Evolutionary conservation across 2,329 filamentous ascomycete genomes (phyloP), one percentile per base, ranked within the genome.

Genomic region (Neonectria neomacrospora): DNA sequence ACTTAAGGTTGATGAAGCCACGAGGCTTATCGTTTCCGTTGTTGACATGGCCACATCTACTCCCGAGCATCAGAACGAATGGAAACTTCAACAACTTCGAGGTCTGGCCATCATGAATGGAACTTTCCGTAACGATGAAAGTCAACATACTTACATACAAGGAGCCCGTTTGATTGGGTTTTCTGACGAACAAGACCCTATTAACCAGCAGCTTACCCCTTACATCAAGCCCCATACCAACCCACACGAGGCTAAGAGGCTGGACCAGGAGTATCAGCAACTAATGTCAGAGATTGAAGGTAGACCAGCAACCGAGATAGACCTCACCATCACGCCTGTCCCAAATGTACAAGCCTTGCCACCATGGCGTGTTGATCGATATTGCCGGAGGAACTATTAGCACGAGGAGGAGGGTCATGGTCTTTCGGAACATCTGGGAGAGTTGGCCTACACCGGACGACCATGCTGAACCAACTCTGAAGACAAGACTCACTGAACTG

Each of bases 91-190:
- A 74, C 91, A 94, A 78, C 88, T 94, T 58, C 89, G 91, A 78
- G 90, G 93, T 76, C 86, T 94, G 67, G 91, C 91, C 51, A 90
- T 91, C 47, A 87, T 92, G 70, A 94, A 94, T 83, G 91, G 91
- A 83, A 94, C 91, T 16, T 88, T 94, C 39, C 90, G 91, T 79
- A 91, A 93, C 73, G 91, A 94, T 73, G 91, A 94, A 41, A 18
- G 14, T 20, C 10, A 23, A 14, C 9, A 14, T 22, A 6, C 18
- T 6, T 5, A 18, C 16, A 5, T 4, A 3, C 30, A 5, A 12
- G n/a, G 3, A 8, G n/a, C 32, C 26, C 42, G n/a, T 5, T 39
- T 32, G 30, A 34, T 34, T 20, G 34, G 34, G 7, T 7, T 16
- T n/a, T 16, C 12, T 37, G 3, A 12, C 10, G 14, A 37, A 7